These are phyloP conservation scores for Trichocladium uniseriatum DNA, from an alignment of 495 filamentous ascomycete genomes.

Conservation along the genomic window DNA sequence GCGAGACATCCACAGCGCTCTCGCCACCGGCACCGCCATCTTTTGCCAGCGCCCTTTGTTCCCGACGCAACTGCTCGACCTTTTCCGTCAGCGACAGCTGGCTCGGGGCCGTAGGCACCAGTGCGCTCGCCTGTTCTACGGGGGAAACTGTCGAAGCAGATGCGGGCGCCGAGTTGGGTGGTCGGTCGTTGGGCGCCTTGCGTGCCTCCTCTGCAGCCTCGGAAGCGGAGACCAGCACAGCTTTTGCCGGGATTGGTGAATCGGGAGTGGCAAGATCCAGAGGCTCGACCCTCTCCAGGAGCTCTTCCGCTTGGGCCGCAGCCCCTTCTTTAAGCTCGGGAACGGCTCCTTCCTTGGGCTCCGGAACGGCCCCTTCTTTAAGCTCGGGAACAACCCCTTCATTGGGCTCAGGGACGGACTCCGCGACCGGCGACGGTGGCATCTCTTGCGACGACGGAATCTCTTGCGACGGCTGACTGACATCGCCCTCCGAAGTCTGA, in stretches of 20 bases:
- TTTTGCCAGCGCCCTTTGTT: slow-evolving; percentile 28
- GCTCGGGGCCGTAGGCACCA: background rate
- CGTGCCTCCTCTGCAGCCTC: slow-evolving; percentile 1
- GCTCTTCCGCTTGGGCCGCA: slow-evolving; percentile 11
- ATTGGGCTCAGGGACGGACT: slow-evolving; percentile 7
- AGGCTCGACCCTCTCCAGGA: slow-evolving; percentile 52
- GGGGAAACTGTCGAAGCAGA: background rate
- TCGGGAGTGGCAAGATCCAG: slow-evolving; percentile 60
- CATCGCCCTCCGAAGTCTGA: slow-evolving; percentile 14
- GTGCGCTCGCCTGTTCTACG: background rate
- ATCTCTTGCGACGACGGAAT: slow-evolving; percentile 22
- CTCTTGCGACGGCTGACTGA: slow-evolving; percentile 5
- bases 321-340: slow-evolving; percentile 12
- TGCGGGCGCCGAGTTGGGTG: background rate
- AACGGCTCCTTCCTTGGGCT: slow-evolving; percentile 15
- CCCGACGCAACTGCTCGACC: slow-evolving; percentile 40
- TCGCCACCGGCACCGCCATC: slow-evolving; percentile 19
- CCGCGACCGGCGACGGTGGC: slow-evolving; percentile 19
- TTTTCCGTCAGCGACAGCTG: slow-evolving; percentile 38
- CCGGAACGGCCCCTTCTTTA: slow-evolving; percentile 12
- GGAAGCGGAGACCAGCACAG: slow-evolving; percentile 4
- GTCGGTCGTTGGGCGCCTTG: slow-evolving; percentile 6
- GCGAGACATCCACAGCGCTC: slow-evolving; percentile 4
- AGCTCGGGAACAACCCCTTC: slow-evolving; percentile 12
- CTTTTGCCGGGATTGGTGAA: slow-evolving; percentile 16